Conservation (phyloP, 2,329 filamentous ascomycete genomes). For the Epichloe elymi region DNA sequence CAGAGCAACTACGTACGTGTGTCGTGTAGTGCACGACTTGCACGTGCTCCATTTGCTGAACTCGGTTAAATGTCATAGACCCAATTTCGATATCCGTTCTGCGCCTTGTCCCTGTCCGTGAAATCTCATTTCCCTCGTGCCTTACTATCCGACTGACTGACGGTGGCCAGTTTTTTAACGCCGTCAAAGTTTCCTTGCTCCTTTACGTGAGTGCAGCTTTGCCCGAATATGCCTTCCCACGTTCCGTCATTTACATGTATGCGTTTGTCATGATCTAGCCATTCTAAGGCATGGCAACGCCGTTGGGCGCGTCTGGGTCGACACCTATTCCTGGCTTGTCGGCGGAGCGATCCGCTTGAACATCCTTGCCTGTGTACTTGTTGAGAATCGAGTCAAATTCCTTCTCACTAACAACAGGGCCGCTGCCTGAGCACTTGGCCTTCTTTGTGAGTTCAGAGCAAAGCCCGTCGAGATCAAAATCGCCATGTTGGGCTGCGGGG, state of each 20-base stretch:
- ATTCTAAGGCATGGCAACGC: constrained; percentile 5
- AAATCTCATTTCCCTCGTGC: not conserved
- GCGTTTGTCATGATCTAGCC: not conserved
- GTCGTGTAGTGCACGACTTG: too few relatives aligned
- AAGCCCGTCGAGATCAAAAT: constrained; percentile 85
- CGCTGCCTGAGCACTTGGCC: constrained; percentile 84
- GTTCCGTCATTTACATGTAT: not conserved
- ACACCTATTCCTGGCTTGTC: constrained; percentile 48
- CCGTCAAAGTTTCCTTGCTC: not conserved
- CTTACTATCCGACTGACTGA: not conserved
- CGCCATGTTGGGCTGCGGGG: constrained; percentile 75
- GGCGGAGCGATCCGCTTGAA: constrained; percentile 20
- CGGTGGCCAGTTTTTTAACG: not conserved
- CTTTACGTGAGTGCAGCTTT: not conserved
- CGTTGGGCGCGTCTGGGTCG: constrained; percentile 12
- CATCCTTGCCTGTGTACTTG: constrained; percentile 42
- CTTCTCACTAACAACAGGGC: constrained; percentile 76
- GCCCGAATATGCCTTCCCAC: not conserved
- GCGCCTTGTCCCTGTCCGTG: not conserved
- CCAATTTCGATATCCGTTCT: not conserved
- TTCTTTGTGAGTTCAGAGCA: constrained; percentile 91
- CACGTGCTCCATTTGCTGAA: too few relatives aligned
- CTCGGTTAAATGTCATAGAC: not conserved
- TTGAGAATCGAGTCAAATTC: constrained; percentile 74
- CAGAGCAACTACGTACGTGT: too few relatives aligned